phyloP scores from a whole-genome alignment of 495 filamentous ascomycete genomes.

The Trichoderma orchidacearum region DNA sequence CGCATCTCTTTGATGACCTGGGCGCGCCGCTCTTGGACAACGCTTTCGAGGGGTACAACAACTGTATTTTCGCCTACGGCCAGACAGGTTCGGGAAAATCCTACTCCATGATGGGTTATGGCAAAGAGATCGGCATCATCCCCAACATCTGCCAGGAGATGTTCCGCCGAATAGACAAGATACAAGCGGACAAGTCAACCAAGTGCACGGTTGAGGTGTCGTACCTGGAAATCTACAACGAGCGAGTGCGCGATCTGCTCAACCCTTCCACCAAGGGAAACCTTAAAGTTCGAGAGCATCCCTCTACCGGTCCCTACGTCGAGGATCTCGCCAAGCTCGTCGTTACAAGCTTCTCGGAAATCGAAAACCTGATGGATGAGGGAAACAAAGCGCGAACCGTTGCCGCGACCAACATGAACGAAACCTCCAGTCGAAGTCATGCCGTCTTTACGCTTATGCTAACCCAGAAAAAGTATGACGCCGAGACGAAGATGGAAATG shows the following conservation, averaged over 20 bases:
- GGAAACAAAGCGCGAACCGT: slow-evolving; percentile 98
- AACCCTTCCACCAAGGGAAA: slow-evolving; percentile 96
- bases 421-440: slow-evolving; percentile 94
- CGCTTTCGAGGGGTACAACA: slow-evolving; percentile 98
- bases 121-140: slow-evolving; percentile 90
- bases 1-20: slow-evolving; percentile 75
- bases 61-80: slow-evolving; percentile 99
- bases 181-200: slow-evolving; percentile 66
- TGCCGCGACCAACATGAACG: slow-evolving; percentile 99
- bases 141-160: slow-evolving; percentile 96
- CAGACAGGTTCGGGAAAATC: slow-evolving; percentile 98
- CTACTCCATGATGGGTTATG: slow-evolving; percentile 99
- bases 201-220: slow-evolving; percentile 94
- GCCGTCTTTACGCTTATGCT: slow-evolving; percentile 96
- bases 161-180: slow-evolving; percentile 69
- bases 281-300: slow-evolving; percentile 93
- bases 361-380: slow-evolving; percentile 97
- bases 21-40: slow-evolving; percentile 90
- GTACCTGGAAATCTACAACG: slow-evolving; percentile 99
- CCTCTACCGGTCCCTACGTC: slow-evolving; percentile 92
- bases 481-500: slow-evolving; percentile 87
- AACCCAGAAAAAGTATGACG: slow-evolving; percentile 85
- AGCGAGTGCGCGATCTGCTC: slow-evolving; percentile 88
- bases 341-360: slow-evolving; percentile 93
- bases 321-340: slow-evolving; percentile 95